Conservation (phyloP, 805 yeast genomes). For the Cyberlindnera xishuangbannaensis region DNA sequence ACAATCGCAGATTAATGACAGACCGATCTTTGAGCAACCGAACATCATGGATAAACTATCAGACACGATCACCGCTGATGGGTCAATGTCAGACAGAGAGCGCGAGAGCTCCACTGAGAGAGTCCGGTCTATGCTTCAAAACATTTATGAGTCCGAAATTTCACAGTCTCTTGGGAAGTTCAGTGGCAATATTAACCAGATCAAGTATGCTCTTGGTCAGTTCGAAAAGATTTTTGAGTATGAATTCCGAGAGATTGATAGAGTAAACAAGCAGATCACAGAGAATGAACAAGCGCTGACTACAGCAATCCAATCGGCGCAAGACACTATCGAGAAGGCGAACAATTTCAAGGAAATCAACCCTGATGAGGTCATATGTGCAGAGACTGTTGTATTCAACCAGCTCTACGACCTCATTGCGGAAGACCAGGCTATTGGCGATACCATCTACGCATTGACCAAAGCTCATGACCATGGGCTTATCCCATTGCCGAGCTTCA, state of each 20-base stretch:
- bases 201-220: constrained; percentile 31
- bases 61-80: constrained; percentile 1
- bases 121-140: constrained; percentile 21
- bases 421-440: constrained; percentile 66
- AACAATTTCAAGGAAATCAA: constrained; percentile 27
- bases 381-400: constrained; percentile 47
- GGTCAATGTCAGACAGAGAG: constrained; percentile 3
- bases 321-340: constrained; percentile 29
- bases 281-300: constrained; percentile 26
- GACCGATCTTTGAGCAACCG: constrained; percentile 15
- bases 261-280: constrained; percentile 22
- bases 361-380: constrained; percentile 39
- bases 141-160: constrained; percentile 20
- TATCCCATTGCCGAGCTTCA: constrained; percentile 36
- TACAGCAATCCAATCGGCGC: constrained; percentile 26
- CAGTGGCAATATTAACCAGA: constrained; percentile 19
- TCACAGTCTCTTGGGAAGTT: constrained; percentile 18
- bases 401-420: constrained; percentile 63
- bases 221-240: constrained; percentile 31
- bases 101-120: constrained; percentile 6
- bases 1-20: constrained; percentile 5
- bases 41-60: constrained; percentile 20
- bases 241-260: constrained; percentile 28
- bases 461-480: constrained; percentile 47
- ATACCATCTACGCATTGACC: constrained; percentile 54